Percentiles rank a stretch among this genome's conserved stretches.
phyloP scores from a whole-genome alignment of 768 basidiomycete genomes.

The Termitomyces heimii region DNA sequence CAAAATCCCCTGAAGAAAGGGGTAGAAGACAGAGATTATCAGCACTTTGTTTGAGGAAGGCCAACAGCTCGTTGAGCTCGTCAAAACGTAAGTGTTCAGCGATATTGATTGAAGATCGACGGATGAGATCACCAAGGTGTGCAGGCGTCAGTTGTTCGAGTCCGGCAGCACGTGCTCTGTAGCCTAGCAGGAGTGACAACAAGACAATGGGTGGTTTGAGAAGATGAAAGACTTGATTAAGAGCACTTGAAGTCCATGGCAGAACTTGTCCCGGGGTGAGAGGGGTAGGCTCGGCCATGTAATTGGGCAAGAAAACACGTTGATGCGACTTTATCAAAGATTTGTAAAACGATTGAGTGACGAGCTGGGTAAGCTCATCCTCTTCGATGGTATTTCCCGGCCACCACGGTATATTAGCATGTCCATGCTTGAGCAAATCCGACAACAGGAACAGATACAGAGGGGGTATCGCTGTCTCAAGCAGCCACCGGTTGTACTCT shows the following conservation, averaged over 20 bases:
- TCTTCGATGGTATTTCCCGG: conserved; percentile 21
- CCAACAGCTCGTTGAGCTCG: conserved; percentile 20
- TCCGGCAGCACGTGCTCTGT: conserved; percentile 10
- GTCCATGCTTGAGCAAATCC: conserved; percentile 13
- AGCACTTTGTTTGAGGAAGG: conserved; percentile 17
- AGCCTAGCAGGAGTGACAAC: conserved; percentile 16
- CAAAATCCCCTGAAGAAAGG: conserved; percentile 27
- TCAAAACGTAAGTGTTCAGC: conserved; percentile 8
- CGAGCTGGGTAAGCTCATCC: background rate
- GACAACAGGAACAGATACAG: conserved; percentile 35
- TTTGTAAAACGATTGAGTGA: conserved; percentile 7
- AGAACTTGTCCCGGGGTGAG: background rate
- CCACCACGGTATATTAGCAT: conserved; percentile 28
- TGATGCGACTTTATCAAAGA: background rate
- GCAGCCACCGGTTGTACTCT: conserved; percentile 37
- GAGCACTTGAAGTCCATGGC: background rate
- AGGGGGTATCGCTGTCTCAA: conserved; percentile 26
- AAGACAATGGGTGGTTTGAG: conserved; percentile 16
- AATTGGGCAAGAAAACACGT: conserved; percentile 1
- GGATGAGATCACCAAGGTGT: conserved; percentile 22
- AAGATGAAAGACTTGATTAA: conserved; percentile 17
- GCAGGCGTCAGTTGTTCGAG: conserved; percentile 19
- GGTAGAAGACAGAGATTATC: conserved; percentile 27
- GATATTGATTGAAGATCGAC: background rate
- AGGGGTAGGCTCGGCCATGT: background rate